Base-by-base conservation (phyloP, 176 grass and related monocot genomes). In the Aegilops tauschii region DNA sequence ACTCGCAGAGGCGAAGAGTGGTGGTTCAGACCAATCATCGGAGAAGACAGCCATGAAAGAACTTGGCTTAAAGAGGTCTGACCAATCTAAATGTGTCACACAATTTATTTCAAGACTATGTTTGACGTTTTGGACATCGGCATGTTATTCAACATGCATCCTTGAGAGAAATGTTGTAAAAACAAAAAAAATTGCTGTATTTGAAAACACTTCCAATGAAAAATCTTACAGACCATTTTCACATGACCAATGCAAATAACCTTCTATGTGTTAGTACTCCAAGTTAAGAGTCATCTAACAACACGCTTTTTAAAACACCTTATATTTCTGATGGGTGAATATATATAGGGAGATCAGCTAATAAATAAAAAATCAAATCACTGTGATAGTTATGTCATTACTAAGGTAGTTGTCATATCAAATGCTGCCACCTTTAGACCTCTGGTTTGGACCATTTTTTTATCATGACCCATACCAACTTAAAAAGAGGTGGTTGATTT, bases 41-140 rank as follows among this genome's bases (percentile, higher is more conserved):
- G 78, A 90, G 49, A 80, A 84, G 44, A 74, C 28, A 65, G 61
- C 47, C 78, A 90, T 94, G 93, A 92, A 88, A 82, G 93, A 94
- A 76, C 80, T 94, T n/a, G 93, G 93, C 59, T 85, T 91, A 42
- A 89, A 87, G 14, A 91, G 89, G 92, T 94, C 73, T 13, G 61
- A 37, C 16, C 18, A 84, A 36, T 80, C 36, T 63, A 62, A 9
- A 62, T 27, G 61, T 79, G 77, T 42, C 59, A 59, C 3, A 25
- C 12, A 1, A n/a, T 25, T 45, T 74, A 74, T 47, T 47, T 74
- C 25, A 74, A 74, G 40, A 28, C 1, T 1, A 45, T 73, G 7
- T 16, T 4, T 74, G n/a, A 47, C 3, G 12, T 23, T 14, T 28
- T 47, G 12, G 3, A 47, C 23, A 28, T 73, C 3, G 0, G 39